A percentile compares a stretch with the other conserved stretches of the same genome.
Conservation (phyloP, 2,329 filamentous ascomycete species). For the Aspergillus pseudonomiae region DNA sequence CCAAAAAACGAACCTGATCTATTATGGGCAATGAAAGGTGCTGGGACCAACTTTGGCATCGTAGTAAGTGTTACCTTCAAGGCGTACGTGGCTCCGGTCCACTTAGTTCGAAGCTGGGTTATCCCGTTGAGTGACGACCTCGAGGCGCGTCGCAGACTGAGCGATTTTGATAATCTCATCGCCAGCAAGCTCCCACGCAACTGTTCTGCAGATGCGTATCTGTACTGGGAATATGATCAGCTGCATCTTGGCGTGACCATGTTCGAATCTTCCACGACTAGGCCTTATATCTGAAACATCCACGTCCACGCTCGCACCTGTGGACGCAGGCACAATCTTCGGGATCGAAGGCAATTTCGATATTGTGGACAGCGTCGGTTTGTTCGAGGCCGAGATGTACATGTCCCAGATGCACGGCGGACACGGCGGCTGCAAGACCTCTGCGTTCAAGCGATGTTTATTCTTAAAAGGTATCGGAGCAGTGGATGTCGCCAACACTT, state of each 20-base stretch:
- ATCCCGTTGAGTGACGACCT: slow-evolving; percentile 27
- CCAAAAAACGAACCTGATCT: slow-evolving; percentile 54
- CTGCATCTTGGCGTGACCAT: slow-evolving; percentile 58
- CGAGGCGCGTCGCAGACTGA: slow-evolving; percentile 42
- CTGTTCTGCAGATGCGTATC: slow-evolving; percentile 58
- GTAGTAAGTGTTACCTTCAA: slow-evolving; percentile 58
- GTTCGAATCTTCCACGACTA: slow-evolving; percentile 44
- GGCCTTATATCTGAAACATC: slow-evolving; percentile 14
- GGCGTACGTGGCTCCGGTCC: slow-evolving; percentile 47
- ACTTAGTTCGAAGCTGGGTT: slow-evolving; percentile 46
- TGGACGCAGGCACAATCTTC: slow-evolving; percentile 26
- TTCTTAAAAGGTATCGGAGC: slow-evolving; percentile 57
- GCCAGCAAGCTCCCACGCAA: slow-evolving; percentile 46
- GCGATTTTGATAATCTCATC: slow-evolving; percentile 36
- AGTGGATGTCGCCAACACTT: slow-evolving; percentile 32
- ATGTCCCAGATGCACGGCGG: slow-evolving; percentile 63
- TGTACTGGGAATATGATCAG: slow-evolving; percentile 53
- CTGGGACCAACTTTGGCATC: slow-evolving; percentile 63
- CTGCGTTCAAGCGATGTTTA: slow-evolving; percentile 66
- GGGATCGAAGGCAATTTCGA: slow-evolving; percentile 38
- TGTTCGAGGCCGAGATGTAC: slow-evolving; percentile 66
- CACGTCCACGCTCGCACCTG: slow-evolving; percentile 12
- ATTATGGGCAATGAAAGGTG: slow-evolving; percentile 62
- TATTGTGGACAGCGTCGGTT: slow-evolving; percentile 50
- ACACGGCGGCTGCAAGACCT: slow-evolving; percentile 62